Evolutionary conservation across 2,329 filamentous ascomycete species (phyloP), one percentile per base, ranked within the genome.

Genomic region (Akanthomyces uredinophilus): DNA sequence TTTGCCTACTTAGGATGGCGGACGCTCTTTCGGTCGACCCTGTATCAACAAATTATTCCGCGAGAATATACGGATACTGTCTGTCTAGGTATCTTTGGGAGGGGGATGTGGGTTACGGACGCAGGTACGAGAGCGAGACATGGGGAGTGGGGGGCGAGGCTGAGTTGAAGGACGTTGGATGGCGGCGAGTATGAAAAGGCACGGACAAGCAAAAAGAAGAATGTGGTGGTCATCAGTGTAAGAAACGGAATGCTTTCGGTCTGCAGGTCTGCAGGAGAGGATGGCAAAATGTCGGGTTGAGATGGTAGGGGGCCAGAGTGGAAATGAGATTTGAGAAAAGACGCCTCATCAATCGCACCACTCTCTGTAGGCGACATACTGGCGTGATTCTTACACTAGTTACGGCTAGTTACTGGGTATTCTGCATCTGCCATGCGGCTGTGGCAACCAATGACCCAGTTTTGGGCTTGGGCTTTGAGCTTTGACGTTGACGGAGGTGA

Each of bases 391-490:
- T 8, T 35, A 35, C 32, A 11, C 7, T 35, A 8, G 32, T 5
- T 35, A 35, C 32, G 2, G 7, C 6, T 35, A 35, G 4, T 5
- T 35, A 11, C 32, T 35, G 32, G 11, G 32, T 11, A 35, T 29
- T 6, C 27, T 29, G 27, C 27, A 29, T 29, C 27, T 29, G 27
- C 27, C 27, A 20, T 13, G 27, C 3, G 27, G 5, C 7, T n/a
- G 7, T 6, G 27, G 27, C 6, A 11, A 35, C n/a, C n/a, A n/a
- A 8, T 10, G 51, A 32, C 52, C 53, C 53, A 56, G 24, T 56
- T 46, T 56, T 56, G 53, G 46, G 53, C 53, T 56, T 56, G n/a
- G n/a, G n/a, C n/a, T n/a, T n/a, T 56, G 53, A 56, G 53, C 53
- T 56, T 56, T 41, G 53, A 56, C 53, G 53, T 46, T 46, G 53